These are phyloP conservation scores for Pseudogymnoascus sp. DNA, from an alignment of 2,329 filamentous ascomycete species.

Conservation along the genomic window DNA sequence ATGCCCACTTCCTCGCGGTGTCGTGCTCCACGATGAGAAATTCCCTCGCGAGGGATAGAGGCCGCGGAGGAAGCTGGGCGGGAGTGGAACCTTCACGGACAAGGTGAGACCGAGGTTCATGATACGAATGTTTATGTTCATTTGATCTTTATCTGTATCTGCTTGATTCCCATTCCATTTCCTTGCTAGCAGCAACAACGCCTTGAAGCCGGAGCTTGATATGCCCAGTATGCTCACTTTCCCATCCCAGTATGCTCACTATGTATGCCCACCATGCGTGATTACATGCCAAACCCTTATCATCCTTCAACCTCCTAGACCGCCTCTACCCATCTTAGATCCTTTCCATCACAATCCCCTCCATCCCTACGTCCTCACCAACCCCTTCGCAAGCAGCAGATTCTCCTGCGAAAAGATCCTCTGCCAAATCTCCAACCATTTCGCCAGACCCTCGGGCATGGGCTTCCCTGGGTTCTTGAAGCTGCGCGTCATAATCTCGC, in stretches of 20 bases:
- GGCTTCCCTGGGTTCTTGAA: slow-evolving; percentile 61
- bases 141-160: not conserved
- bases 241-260: slow-evolving; percentile 4
- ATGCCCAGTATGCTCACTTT: slow-evolving; percentile 4
- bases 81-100: too few species aligned
- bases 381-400: slow-evolving; percentile 2
- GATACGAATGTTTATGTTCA: not conserved
- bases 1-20: not conserved
- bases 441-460: slow-evolving; percentile 58
- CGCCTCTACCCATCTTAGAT: not conserved
- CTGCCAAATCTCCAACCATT: slow-evolving; percentile 70
- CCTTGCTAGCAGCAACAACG: not conserved
- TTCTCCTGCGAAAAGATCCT: slow-evolving; percentile 47
- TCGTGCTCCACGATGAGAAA: not conserved
- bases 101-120: not conserved
- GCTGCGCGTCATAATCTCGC: slow-evolving; percentile 63
- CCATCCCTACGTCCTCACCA: not conserved
- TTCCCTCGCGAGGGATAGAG: not conserved
- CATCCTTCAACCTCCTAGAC: not conserved
- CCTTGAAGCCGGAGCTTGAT: not conserved
- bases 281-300: not conserved
- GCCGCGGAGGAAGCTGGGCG: not conserved
- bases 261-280: not conserved
- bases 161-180: not conserved
- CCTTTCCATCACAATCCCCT: too few species aligned